A percentile compares a stretch with the other conserved stretches of the same genome.
phyloP scores from a whole-genome alignment of 768 basidiomycete species.

The Macrolepiota albuminosa region DNA sequence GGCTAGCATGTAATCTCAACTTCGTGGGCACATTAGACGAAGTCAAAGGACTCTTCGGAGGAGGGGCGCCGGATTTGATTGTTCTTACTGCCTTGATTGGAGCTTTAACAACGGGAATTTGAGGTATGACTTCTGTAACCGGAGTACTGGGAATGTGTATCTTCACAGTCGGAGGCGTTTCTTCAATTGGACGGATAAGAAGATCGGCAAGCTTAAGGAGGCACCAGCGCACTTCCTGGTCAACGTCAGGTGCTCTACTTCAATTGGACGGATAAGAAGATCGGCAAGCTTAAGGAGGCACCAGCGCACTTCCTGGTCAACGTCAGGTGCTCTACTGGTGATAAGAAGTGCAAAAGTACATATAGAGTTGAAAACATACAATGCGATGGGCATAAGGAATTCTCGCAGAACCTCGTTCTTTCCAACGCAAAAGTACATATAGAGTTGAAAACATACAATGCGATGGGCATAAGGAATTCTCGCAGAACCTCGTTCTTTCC shows the following conservation, averaged over 20 bases:
- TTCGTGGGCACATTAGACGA: slow-evolving; percentile 43
- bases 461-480: slow-evolving; percentile 76
- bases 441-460: slow-evolving; percentile 49
- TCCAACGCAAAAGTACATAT: slow-evolving; percentile 42
- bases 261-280: slow-evolving; percentile 73
- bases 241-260: slow-evolving; percentile 69
- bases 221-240: slow-evolving; percentile 89
- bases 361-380: slow-evolving; percentile 44
- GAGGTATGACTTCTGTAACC: slow-evolving; percentile 54
- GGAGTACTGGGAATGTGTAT: slow-evolving; percentile 78
- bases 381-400: slow-evolving; percentile 72
- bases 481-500: slow-evolving; percentile 75
- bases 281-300: slow-evolving; percentile 90
- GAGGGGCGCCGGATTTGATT: slow-evolving; percentile 33
- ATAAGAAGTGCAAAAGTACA: slow-evolving; percentile 20
- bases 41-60: slow-evolving; percentile 36
- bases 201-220: slow-evolving; percentile 89
- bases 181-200: slow-evolving; percentile 76
- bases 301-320: slow-evolving; percentile 89
- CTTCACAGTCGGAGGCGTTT: slow-evolving; percentile 81
- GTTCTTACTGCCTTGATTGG: slow-evolving; percentile 36
- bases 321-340: slow-evolving; percentile 58
- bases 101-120: slow-evolving; percentile 49
- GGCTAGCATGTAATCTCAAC: slow-evolving; percentile 49
- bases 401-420: slow-evolving; percentile 77